Base-by-base conservation (phyloP, 208 protist genomes). In the Blastocrithidia nonstop region DNA sequence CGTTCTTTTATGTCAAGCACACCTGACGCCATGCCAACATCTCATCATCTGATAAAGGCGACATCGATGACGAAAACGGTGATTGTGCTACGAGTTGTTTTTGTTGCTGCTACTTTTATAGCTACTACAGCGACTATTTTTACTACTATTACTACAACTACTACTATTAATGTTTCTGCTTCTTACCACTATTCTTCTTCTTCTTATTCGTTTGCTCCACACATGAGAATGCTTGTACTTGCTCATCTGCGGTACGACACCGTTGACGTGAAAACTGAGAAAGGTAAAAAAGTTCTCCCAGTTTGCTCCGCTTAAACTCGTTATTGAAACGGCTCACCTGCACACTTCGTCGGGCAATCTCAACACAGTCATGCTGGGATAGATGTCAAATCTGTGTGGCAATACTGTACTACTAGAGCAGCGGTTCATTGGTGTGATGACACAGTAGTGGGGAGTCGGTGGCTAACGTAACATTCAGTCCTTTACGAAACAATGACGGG, bases 401-500 rank as follows among this genome's bases (percentile, higher is more conserved):
- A 50, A 95, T 94, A 21, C 70, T 82, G 62, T 94, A 95, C 62
- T 95, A 84, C 61, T 95, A 84, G 17, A 95, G 58, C 20, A 95
- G 70, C 19, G 88, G 88, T 51, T 93, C 82, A 55, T 92, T 79
- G 6, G 97, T 98, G 62, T 98, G 88, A 61, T 99, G 98, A 66
- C 98, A 98, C 72, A 88, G 78, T 24, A 96, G 71, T 7, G 89
- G 89, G 54, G 76, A 73, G 59, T 96, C 89, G 7, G 97, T 99
- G 11, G 94, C 95, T 6, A 99, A 76, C 6, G 90, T 93, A 6
- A 99, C 95, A 37, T 96, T 94, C 29, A 98, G 63, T 24, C 97
- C 96, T 27, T 85, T 69, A 1, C 71, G 54, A 63, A 98, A 98
- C 57, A 97, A 94, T 31, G 50, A 31, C 11, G 86, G 83, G 56